A percentile compares a stretch with the other conserved stretches of the same genome.
Evolutionary conservation across 23 red algal genomes (phyloP).

Genomic region (Cyanidiococcus yangmingshanensis): DNA sequence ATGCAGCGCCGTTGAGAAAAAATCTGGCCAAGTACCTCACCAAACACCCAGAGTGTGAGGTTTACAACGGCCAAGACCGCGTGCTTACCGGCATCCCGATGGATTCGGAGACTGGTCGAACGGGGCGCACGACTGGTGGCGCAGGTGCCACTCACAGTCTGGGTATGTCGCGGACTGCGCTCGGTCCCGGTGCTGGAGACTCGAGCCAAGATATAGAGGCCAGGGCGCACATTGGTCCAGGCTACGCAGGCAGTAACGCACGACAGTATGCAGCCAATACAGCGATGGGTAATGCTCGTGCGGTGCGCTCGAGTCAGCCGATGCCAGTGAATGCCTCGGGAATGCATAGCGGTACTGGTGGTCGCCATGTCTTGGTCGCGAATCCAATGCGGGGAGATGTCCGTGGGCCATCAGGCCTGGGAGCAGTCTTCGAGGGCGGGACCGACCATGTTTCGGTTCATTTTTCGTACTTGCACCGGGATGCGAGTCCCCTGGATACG

Average conservation of each 20-base stretch:
- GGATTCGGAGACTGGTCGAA: background rate
- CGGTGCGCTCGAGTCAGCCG: background rate
- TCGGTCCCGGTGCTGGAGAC: background rate
- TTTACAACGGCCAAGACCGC: constrained; percentile 64
- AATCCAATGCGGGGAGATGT: background rate
- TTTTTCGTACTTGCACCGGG: background rate
- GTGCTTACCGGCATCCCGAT: background rate
- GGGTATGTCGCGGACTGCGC: background rate
- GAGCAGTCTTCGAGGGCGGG: background rate
- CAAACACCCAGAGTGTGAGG: constrained; percentile 75
- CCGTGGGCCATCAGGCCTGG: background rate
- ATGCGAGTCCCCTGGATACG: background rate
- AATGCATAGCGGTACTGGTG: background rate
- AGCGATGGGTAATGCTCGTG: background rate
- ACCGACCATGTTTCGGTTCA: background rate
- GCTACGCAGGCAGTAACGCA: background rate
- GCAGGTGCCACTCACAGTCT: background rate
- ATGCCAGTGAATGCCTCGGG: background rate
- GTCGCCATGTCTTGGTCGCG: background rate
- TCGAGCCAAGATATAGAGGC: background rate
- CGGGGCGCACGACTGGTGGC: background rate
- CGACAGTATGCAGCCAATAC: background rate
- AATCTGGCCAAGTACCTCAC: constrained; percentile 68
- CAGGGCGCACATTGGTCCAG: background rate
- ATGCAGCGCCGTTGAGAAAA: constrained; percentile 80